These are phyloP conservation scores for Dryas alaskensis DNA, from an alignment of 306 rosid species.

Conservation along the genomic window DNA sequence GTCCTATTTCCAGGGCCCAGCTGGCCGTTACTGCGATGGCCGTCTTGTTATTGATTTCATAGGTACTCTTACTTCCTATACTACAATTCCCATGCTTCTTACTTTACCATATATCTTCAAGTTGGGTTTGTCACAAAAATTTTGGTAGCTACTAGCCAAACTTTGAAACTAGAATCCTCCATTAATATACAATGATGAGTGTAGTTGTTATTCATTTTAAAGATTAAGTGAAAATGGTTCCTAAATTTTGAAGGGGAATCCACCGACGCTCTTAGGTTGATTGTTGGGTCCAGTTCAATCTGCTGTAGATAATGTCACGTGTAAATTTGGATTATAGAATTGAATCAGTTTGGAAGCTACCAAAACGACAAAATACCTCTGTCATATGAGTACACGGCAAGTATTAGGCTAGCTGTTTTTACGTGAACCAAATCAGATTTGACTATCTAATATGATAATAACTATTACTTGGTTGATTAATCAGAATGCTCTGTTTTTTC, in stretches of 20 bases:
- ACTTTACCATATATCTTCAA: not conserved
- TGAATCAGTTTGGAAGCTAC: not conserved
- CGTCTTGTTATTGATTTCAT: constrained; percentile 75
- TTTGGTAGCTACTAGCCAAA: no score
- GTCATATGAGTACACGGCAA: not conserved
- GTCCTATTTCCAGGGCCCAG: constrained; percentile 54
- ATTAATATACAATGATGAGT: no score
- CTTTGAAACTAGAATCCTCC: no score
- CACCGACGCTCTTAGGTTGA: not conserved
- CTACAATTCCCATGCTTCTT: not conserved
- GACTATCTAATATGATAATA: no score
- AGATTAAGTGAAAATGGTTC: not conserved
- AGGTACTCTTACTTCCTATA: constrained; percentile 30
- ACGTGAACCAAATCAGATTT: not conserved
- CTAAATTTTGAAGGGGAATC: not conserved
- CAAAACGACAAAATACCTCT: not conserved
- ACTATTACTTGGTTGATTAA: not conserved
- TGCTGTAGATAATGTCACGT: not conserved
- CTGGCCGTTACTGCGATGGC: constrained; percentile 77
- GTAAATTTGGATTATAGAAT: not conserved
- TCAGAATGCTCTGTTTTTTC: constrained; percentile 17
- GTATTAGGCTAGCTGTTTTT: no score
- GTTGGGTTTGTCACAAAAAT: no score
- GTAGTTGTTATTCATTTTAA: no score
- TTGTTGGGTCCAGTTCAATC: no score